A percentile compares a stretch with the other conserved stretches of the same genome.
phyloP scores from a whole-genome alignment of 2,329 filamentous ascomycete genomes.

The Dactylonectria macrodidyma region DNA sequence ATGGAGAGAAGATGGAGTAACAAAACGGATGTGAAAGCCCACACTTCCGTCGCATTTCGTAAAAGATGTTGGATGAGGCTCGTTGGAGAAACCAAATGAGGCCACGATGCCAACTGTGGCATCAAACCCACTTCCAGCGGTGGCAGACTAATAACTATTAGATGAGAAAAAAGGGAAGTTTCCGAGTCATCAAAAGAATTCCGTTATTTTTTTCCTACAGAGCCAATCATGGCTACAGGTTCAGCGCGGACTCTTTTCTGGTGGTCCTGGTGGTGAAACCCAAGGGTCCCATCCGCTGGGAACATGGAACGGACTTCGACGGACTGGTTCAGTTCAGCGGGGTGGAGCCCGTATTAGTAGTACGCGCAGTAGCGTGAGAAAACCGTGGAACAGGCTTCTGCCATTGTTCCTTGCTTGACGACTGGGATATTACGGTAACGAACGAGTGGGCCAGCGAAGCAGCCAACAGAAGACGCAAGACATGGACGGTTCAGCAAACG shows the following conservation, averaged over 20 bases:
- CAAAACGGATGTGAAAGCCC: not conserved
- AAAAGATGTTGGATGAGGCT: not conserved
- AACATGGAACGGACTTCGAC: not conserved
- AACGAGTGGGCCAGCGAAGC: not conserved
- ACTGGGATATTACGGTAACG: not conserved
- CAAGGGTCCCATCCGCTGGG: not conserved
- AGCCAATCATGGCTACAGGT: not conserved
- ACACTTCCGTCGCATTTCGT: not conserved
- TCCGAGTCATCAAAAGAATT: not conserved
- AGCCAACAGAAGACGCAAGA: not conserved
- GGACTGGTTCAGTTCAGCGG: not conserved
- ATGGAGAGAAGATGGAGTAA: conserved; percentile 2
- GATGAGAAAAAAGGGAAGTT: not conserved
- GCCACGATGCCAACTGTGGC: not conserved
- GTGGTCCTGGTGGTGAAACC: not conserved
- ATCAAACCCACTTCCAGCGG: not conserved
- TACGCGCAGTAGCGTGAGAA: not conserved
- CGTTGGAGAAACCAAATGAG: not conserved
- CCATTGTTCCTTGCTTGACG: not conserved
- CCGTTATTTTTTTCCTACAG: not conserved
- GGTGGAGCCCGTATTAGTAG: not conserved
- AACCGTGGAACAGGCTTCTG: not conserved
- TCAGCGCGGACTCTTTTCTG: not conserved
- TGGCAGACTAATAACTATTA: not conserved
- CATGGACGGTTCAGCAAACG: conserved; percentile 1